These are phyloP conservation scores for Aureobasidium sp. DNA, from an alignment of 2,329 filamentous ascomycete genomes.

Conservation along the genomic window DNA sequence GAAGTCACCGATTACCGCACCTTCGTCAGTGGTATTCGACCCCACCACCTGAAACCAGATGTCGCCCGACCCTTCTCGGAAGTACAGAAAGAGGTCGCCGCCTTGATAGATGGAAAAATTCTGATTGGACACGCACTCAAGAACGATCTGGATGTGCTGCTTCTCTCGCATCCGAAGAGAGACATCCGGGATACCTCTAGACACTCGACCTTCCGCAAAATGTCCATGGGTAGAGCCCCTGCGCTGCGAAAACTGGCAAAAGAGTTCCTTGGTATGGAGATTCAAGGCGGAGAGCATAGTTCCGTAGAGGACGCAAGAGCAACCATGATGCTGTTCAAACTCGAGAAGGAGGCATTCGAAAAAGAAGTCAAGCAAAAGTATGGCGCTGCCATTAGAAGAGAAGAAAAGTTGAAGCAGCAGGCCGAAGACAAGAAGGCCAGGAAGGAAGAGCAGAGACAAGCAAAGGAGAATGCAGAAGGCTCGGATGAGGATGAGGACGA, in stretches of 20 bases:
- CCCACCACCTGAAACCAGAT: slow-evolving; percentile 58
- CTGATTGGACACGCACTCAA: slow-evolving; percentile 78
- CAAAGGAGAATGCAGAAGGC: slow-evolving; percentile 19
- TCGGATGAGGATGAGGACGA: slow-evolving; percentile 14
- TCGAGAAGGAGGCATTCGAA: slow-evolving; percentile 80
- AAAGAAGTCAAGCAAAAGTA: slow-evolving; percentile 66
- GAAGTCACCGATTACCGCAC: slow-evolving; percentile 92
- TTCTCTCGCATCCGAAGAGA: slow-evolving; percentile 68
- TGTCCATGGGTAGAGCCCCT: slow-evolving; percentile 62
- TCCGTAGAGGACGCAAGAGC: slow-evolving; percentile 73
- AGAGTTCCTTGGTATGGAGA: slow-evolving; percentile 51
- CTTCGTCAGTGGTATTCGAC: slow-evolving; percentile 71
- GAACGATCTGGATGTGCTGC: slow-evolving; percentile 68
- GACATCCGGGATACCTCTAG: slow-evolving; percentile 82
- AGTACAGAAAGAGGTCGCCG: slow-evolving; percentile 66
- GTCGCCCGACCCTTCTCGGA: slow-evolving; percentile 55
- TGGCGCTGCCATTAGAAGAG: slow-evolving; percentile 26
- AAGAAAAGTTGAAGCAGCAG: slow-evolving; percentile 16
- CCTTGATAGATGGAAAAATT: slow-evolving; percentile 62
- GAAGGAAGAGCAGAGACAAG: slow-evolving; percentile 22
- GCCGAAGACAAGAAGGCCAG: slow-evolving; percentile 16
- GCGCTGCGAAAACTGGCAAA: slow-evolving; percentile 55
- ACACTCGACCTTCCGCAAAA: slow-evolving; percentile 64
- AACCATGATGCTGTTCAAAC: slow-evolving; percentile 81
- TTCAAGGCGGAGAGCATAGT: slow-evolving; percentile 55